Percentiles rank a stretch among this genome's conserved stretches.
Conservation (phyloP, 768 basidiomycete species). For the Sutorius australiensis region DNA sequence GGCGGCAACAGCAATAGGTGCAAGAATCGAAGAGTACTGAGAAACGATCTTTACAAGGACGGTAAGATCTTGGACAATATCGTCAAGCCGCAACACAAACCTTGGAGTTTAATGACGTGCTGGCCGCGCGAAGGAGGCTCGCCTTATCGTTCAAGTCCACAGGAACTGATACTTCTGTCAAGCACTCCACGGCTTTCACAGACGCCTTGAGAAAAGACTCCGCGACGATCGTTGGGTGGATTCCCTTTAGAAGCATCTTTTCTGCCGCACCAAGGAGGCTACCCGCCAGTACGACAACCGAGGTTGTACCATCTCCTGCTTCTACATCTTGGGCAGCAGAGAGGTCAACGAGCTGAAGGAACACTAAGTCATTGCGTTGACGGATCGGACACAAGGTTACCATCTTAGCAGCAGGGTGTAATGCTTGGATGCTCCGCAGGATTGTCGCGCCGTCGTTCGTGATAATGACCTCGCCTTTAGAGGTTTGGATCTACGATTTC, state of each 20-base stretch:
- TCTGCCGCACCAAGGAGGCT: slow-evolving; percentile 91
- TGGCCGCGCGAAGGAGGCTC: slow-evolving; percentile 85
- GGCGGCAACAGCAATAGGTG: slow-evolving; percentile 98
- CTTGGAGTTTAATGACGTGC: slow-evolving; percentile 95
- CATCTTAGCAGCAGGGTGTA: slow-evolving; percentile 99
- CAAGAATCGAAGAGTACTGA: slow-evolving; percentile 95
- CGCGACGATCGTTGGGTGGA: slow-evolving; percentile 96
- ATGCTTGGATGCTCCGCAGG: slow-evolving; percentile 88
- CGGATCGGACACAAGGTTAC: slow-evolving; percentile 34
- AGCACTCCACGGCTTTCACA: slow-evolving; percentile 86
- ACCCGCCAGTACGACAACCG: slow-evolving; percentile 95
- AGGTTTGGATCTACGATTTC: slow-evolving; percentile 77
- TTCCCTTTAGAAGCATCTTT: slow-evolving; percentile 94
- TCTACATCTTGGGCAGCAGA: slow-evolving; percentile 98
- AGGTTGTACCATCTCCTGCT: slow-evolving; percentile 97
- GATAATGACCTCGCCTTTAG: slow-evolving; percentile 94
- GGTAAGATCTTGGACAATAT: slow-evolving; percentile 7
- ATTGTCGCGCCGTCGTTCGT: slow-evolving; percentile 99
- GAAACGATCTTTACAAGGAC: slow-evolving; percentile 77
- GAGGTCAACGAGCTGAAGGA: slow-evolving; percentile 83
- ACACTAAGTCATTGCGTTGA: background rate
- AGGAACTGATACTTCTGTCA: slow-evolving; percentile 88
- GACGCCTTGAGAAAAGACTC: slow-evolving; percentile 94
- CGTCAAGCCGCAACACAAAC: slow-evolving; percentile 35
- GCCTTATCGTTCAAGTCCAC: slow-evolving; percentile 87